phyloP scores from a whole-genome alignment of 163 green algal species.

The Botryococcus braunii region DNA sequence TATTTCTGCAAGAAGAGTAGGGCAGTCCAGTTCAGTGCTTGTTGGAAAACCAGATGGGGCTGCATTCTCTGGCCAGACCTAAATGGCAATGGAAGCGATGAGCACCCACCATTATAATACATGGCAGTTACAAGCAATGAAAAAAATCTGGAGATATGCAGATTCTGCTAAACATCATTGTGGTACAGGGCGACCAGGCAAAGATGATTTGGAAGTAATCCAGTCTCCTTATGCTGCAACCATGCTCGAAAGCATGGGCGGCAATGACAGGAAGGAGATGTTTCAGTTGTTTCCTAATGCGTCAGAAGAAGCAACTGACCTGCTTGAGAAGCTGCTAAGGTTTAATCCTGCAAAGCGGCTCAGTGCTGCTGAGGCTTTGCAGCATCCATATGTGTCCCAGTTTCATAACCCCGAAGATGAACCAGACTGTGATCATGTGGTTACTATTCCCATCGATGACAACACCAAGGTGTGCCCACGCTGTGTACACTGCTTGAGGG shows the following conservation, averaged over 20 bases:
- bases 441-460: conserved; percentile 88
- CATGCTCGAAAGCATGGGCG: conserved; percentile 84
- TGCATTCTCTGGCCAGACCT: no score
- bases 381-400: conserved; percentile 89
- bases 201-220: conserved; percentile 60
- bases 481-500: no score
- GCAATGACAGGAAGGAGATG: conserved; percentile 49
- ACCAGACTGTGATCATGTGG: conserved; percentile 50
- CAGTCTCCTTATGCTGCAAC: conserved; percentile 74
- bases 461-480: conserved; percentile 73
- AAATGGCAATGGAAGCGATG: no score
- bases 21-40: neutral
- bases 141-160: no score
- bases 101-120: no score
- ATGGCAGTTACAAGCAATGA: no score
- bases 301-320: conserved; percentile 62
- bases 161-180: no score
- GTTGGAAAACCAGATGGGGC: no score
- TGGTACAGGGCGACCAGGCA: conserved; percentile 36
- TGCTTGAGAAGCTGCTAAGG: conserved; percentile 66
- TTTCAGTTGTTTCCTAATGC: conserved; percentile 71
- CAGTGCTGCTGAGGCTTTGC: conserved; percentile 76
- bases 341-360: conserved; percentile 95
- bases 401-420: conserved; percentile 90
- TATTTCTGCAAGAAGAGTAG: neutral